Conservation (phyloP, 2,329 filamentous ascomycete species). For the Microcera coccophila region DNA sequence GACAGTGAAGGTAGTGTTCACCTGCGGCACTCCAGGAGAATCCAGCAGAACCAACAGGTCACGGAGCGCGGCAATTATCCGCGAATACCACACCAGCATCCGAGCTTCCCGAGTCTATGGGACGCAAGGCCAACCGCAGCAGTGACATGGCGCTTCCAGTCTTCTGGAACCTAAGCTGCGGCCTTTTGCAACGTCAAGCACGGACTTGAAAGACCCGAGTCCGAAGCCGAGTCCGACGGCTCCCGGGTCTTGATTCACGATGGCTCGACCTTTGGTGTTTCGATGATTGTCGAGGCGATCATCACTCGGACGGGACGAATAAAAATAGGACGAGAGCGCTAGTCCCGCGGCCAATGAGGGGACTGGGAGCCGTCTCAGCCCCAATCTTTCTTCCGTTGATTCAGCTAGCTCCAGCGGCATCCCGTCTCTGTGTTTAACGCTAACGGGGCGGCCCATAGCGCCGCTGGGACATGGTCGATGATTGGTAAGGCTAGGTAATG, state of each 20-base stretch:
- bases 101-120: background rate
- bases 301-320: background rate
- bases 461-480: background rate
- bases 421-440: background rate
- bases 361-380: conserved; percentile 8
- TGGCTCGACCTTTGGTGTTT: background rate
- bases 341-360: conserved; percentile 8
- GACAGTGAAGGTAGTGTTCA: too few species aligned
- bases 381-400: conserved; percentile 4
- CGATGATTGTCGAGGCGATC: background rate
- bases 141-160: background rate
- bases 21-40: too few species aligned
- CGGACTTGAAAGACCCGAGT: too few species aligned
- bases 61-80: background rate
- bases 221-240: too few species aligned
- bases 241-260: background rate
- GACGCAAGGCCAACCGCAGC: background rate
- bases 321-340: conserved; percentile 11
- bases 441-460: background rate
- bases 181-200: background rate
- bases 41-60: background rate
- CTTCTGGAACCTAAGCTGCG: background rate
- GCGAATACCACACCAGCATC: background rate
- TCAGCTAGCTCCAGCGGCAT: background rate
- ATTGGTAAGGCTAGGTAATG: background rate